A percentile compares a stretch with the other conserved stretches of the same genome.
Conservation (phyloP, 768 basidiomycete species). For the Amyloporia xantha region DNA sequence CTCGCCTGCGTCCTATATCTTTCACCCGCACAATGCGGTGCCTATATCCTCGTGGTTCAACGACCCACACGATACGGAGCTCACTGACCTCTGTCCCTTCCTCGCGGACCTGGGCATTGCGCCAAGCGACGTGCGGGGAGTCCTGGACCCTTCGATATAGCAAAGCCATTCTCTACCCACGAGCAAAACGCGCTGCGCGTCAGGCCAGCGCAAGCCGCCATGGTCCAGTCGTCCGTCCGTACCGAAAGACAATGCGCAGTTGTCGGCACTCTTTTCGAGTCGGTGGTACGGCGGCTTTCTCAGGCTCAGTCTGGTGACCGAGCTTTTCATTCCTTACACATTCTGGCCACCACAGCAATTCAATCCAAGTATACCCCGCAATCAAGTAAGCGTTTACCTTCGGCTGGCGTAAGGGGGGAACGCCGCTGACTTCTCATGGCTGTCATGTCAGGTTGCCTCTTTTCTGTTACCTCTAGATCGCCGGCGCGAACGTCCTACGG, state of each 20-base stretch:
- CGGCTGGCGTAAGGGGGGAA: not conserved
- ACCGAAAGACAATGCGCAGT: no score
- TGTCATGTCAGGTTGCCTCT: no score
- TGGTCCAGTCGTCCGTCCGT: slow-evolving; percentile 3
- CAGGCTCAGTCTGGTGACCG: not conserved
- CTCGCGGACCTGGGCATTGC: slow-evolving; percentile 78
- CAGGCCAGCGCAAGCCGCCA: not conserved
- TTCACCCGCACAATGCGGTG: slow-evolving; percentile 98
- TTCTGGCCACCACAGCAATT: not conserved
- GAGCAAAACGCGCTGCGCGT: not conserved
- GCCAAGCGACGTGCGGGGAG: slow-evolving; percentile 61
- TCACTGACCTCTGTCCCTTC: slow-evolving; percentile 93
- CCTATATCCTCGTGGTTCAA: slow-evolving; percentile 99
- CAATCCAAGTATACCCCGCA: not conserved
- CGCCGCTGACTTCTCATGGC: not conserved
- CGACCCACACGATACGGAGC: slow-evolving; percentile 95
- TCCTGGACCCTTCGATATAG: slow-evolving; percentile 19
- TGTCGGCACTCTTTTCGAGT: not conserved
- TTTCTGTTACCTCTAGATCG: not conserved
- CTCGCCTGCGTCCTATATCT: slow-evolving; percentile 97
- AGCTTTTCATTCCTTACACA: not conserved
- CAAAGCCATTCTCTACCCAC: not conserved
- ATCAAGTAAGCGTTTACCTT: not conserved
- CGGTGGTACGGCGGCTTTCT: not conserved
- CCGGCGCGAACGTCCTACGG: not conserved